phyloP scores from a whole-genome alignment of 2,329 filamentous ascomycete species.

The Fusarium haematococcum region DNA sequence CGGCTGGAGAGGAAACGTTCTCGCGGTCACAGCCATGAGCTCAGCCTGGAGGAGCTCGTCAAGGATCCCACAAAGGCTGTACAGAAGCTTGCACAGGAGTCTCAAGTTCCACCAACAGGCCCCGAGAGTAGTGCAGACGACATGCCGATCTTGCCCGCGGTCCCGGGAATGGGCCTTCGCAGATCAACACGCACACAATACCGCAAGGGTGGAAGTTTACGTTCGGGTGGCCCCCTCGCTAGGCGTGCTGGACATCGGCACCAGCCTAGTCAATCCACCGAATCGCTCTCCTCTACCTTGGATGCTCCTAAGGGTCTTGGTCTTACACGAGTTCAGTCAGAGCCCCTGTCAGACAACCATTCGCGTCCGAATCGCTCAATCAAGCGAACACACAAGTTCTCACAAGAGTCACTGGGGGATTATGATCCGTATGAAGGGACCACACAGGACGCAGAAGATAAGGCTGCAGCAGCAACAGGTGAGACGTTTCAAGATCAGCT shows the following conservation, averaged over 20 bases:
- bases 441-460: conserved; percentile 49
- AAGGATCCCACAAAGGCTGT: conserved; percentile 81
- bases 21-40: conserved; percentile 65
- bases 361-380: conserved; percentile 67
- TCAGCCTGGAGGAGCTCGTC: conserved; percentile 85
- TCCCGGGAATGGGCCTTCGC: conserved; percentile 82
- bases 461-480: conserved; percentile 28
- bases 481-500: conserved; percentile 49
- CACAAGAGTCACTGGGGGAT: conserved; percentile 56
- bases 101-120: conserved; percentile 58
- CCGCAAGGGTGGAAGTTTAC: conserved; percentile 84
- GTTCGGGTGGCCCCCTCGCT: conserved; percentile 77
- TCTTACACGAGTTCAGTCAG: conserved; percentile 75
- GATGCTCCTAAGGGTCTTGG: conserved; percentile 63
- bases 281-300: conserved; percentile 50
- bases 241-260: conserved; percentile 75
- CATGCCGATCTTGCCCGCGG: conserved; percentile 85
- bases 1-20: conserved; percentile 80
- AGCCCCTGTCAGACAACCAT: conserved; percentile 68
- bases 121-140: conserved; percentile 70
- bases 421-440: conserved; percentile 60
- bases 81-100: conserved; percentile 73
- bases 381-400: conserved; percentile 62
- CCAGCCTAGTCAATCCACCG: conserved; percentile 65
- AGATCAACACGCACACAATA: conserved; percentile 94